Evolutionary conservation across 2,329 filamentous ascomycete genomes (phyloP), one percentile per base, ranked within the genome.

Genomic region (Neofusicoccum parvum): DNA sequence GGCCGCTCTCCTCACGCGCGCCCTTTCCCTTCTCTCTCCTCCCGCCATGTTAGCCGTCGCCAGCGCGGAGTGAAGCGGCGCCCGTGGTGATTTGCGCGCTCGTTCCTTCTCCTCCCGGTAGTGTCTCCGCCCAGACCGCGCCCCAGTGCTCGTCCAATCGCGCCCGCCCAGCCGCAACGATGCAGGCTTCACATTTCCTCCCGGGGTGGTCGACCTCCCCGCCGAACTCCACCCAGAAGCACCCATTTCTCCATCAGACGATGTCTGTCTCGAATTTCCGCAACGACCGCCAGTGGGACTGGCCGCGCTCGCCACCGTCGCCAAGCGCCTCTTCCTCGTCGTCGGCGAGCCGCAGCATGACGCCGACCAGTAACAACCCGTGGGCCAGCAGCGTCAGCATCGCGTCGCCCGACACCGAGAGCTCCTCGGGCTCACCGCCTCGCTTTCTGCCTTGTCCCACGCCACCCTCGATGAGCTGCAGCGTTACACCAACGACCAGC

Each of bases 231-330:
- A 17, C 48, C 14, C 14, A 45, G 9, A 62, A 66, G 39, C 73
- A 77, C 54, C 75, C 73, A 64, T 73, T 72, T 50, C 72, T 79
- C 36, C 72, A 75, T 63, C 75, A 78, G 64, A 76, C 76, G 49
- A 74, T 76, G 64, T 79, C 76, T 48, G 78, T 79, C 76, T 72
- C 76, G 56, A 78, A 79, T 67, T 71, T 79, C 63, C 76, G 77
- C 66, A 76, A 78, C 45, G 75, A 77, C 58, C 70, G 73, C 45
- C 68, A 71, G 36, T 78, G 76, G 76, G 75, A 76, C 67, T 67
- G 69, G 14, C 72, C 70, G 50, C 72, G 75, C 36, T 71, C 72
- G 9, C 72, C 76, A 12, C 71, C 76, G 14, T 78, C 77, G 66
- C 76, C 76, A 14, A 74, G 75, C 43, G 69, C 74, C n/a, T 79